Base-by-base conservation (phyloP, 1,284 basidiomycete species). In the Somion occarium region DNA sequence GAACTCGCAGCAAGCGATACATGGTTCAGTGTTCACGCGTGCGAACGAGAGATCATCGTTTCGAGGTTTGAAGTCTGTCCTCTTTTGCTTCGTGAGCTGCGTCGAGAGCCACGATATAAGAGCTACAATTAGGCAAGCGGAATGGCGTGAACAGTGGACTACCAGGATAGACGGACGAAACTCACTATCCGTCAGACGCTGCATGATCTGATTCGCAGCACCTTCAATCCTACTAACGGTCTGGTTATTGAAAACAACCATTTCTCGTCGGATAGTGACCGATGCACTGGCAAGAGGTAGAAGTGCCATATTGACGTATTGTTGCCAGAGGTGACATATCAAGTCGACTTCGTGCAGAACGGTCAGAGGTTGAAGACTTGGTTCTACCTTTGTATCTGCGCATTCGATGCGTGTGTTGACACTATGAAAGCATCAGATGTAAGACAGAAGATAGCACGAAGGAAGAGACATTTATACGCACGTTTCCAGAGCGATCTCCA, bases 11-110 rank as follows among this genome's bases (percentile, higher is more conserved):
- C 90, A 93, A 0, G 85, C 77, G n/a, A 87, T 68, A 64, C 95
- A 98, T 0, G 97, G 93, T 61, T 98, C 97, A 0, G 97, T 99
- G 65, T 95, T 98, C 37, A 93, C 93, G 22, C 93, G 75, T 1
- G 93, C 89, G 67, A 99, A 98, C 0, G 93, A 94, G 23, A 95
- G 69, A 60, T 98, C 94, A 63, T 99, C 96, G 60, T 97, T 95
- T 49, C 90, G 85, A 5, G 97, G 97, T 66, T 95, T 95, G 74
- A 97, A 99, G 65, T 99, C 97, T 46, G 85, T 91, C 64, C 88
- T 90, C 75, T 98, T 98, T 67, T 99, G 97, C 68, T 94, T 97
- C 15, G 82, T 79, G 34, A 99, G 81, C 53, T 91, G 85, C 1
- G 74, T 59, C 5, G 82, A 75, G 12, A 93, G 70, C 83, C 87